These are phyloP conservation scores for Pichia membranifaciens DNA, from an alignment of 805 yeast genomes.

Conservation along the genomic window DNA sequence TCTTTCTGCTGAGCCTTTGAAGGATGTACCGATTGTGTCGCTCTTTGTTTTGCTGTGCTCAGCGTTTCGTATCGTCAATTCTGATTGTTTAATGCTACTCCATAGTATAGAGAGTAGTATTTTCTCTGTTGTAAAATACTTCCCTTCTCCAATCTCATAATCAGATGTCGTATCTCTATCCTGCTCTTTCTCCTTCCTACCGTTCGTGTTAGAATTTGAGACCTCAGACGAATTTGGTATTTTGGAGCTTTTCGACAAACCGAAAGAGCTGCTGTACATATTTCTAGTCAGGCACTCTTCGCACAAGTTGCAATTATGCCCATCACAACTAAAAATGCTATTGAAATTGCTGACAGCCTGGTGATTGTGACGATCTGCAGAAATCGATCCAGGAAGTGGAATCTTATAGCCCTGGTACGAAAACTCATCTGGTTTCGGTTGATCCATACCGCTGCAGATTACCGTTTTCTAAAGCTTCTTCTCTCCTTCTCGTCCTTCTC, in stretches of 20 bases:
- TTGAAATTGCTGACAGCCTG: background rate
- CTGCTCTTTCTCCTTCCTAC: too few relatives aligned
- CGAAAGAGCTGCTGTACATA: background rate
- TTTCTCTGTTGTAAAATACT: background rate
- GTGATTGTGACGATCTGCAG: background rate
- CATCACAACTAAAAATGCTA: slow-evolving; percentile 1
- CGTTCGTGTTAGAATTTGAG: too few relatives aligned
- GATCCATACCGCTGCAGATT: too few relatives aligned
- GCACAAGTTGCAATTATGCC: slow-evolving; percentile 1
- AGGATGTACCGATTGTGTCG: too few relatives aligned
- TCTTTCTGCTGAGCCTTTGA: too few relatives aligned
- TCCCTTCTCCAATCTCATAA: background rate
- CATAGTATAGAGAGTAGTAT: background rate
- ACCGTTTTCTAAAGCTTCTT: too few relatives aligned
- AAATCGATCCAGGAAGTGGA: background rate
- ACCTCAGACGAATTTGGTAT: too few relatives aligned
- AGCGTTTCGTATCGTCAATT: too few relatives aligned
- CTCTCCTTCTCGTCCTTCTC: too few relatives aligned
- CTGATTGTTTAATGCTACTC: background rate
- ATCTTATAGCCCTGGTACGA: background rate
- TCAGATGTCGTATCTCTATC: background rate
- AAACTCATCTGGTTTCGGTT: too few relatives aligned
- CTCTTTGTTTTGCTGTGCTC: too few relatives aligned
- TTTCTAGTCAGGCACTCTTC: slow-evolving; percentile 1
- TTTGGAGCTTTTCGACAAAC: background rate